Base-by-base conservation (phyloP, 257 asterid species). In the Solanum dulcamara region DNA sequence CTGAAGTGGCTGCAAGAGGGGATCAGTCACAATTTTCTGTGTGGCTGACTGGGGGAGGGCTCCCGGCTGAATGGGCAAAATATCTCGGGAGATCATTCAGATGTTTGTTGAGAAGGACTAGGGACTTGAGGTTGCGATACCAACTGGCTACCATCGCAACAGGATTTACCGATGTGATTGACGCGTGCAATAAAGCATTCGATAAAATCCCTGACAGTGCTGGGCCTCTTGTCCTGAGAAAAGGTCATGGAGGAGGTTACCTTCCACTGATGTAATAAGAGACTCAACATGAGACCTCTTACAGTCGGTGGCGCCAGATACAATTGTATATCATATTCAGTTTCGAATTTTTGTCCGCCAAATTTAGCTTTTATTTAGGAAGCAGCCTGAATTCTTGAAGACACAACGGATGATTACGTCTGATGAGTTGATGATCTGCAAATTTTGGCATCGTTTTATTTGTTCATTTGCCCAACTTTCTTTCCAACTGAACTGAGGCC, bases 211-310 rank as follows among this genome's bases (percentile, higher is more conserved):
- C 97, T 24, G 99, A 97, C 84, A 94, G 87, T 83, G 98, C 99
- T 3, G 99, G 98, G 11, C 99, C 98, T 38, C 99, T 95, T 86
- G 95, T 97, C 85, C 87, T 97, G 92, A 94, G 98, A 90, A 97
- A 94, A 90, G 98, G 99, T 42, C 98, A 97, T 75, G 99, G 99
- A 51, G 99, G 99, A 79, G 98, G 91, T 24, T 97, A 97, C 89
- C 98, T 97, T 59, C 99, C 99, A 85, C 91, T 97, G 82, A 97
- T 97, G 99, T 96, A 89, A 70, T 70, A 35, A 70, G 50, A 42
- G 38, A 70, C 18, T 20, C 33, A 17, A 72, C 81, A 71, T 72
- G 51, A 42, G 32, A 48, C 55, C 53, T 15, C 38, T 71, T n/a
- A 62, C 83, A 66, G 55, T 84, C 35, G 13, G 24, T 80, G 71